These are phyloP conservation scores for Podila minutissima DNA, from an alignment of 192 early-diverging fungal species.

Conservation along the genomic window DNA sequence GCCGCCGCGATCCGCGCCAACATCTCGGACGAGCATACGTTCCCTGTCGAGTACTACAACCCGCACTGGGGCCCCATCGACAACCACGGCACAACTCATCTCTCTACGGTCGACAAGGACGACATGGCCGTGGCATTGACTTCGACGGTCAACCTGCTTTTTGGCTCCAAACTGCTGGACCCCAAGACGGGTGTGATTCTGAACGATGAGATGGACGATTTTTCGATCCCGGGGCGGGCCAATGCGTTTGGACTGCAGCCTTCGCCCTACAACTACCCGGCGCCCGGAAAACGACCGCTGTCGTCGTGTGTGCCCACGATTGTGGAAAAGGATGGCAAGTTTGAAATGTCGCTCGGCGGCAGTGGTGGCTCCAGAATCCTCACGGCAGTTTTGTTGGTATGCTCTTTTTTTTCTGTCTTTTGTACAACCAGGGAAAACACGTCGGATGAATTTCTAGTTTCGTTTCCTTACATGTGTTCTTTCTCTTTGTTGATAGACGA, in stretches of 20 bases:
- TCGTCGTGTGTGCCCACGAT: slow-evolving; percentile 74
- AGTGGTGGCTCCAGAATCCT: slow-evolving; percentile 89
- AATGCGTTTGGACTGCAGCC: slow-evolving; percentile 86
- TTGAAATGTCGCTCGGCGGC: slow-evolving; percentile 85
- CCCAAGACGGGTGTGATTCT: slow-evolving; percentile 87
- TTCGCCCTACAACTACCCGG: slow-evolving; percentile 85
- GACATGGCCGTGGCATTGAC: slow-evolving; percentile 87
- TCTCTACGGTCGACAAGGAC: slow-evolving; percentile 81
- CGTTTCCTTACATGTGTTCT: background rate
- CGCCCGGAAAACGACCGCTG: slow-evolving; percentile 86
- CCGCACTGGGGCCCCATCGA: slow-evolving; percentile 80
- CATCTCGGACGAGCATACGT: slow-evolving; percentile 78
- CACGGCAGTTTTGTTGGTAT: slow-evolving; percentile 71
- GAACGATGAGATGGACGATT: slow-evolving; percentile 98
- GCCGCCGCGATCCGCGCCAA: slow-evolving; percentile 72
- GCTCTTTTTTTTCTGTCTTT: slow-evolving; percentile 2
- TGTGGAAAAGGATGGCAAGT: slow-evolving; percentile 69
- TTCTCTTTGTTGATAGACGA: slow-evolving; percentile 54
- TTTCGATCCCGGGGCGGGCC: slow-evolving; percentile 77
- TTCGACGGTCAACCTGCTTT: slow-evolving; percentile 90
- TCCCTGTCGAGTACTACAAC: slow-evolving; percentile 78
- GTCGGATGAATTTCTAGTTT: too few relatives aligned
- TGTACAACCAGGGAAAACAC: background rate
- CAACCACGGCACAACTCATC: slow-evolving; percentile 92
- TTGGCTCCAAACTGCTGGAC: slow-evolving; percentile 91